phyloP scores from a whole-genome alignment of 164 flowering plant genomes.

The Macadamia integrifolia region DNA sequence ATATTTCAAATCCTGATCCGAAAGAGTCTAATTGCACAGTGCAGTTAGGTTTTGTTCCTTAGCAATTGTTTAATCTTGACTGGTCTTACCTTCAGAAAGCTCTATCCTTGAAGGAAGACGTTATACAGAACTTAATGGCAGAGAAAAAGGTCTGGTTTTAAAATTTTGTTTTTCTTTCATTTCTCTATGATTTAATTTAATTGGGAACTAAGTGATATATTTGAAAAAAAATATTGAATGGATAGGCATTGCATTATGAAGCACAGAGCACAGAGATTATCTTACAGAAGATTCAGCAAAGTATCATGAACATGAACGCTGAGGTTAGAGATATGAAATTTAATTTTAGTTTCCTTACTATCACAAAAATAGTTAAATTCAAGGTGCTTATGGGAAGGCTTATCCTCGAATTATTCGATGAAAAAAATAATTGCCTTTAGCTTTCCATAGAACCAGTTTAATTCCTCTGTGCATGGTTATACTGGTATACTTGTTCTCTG shows the following conservation, averaged over 20 bases:
- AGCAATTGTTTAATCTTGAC: slow-evolving; percentile 21
- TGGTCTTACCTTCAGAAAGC: slow-evolving; percentile 46
- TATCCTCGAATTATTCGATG: neutral
- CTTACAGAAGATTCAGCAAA: slow-evolving; percentile 39
- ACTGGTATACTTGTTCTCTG: too few relatives aligned
- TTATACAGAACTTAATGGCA: slow-evolving; percentile 37
- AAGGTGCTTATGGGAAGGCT: neutral
- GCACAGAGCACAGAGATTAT: slow-evolving; percentile 28
- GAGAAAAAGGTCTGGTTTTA: slow-evolving; percentile 51
- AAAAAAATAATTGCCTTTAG: too few relatives aligned
- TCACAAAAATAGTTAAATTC: neutral
- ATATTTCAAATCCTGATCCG: neutral
- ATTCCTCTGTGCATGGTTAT: neutral
- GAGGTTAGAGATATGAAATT: slow-evolving; percentile 27
- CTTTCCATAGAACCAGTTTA: neutral
- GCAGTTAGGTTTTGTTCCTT: neutral
- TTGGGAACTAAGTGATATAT: slow-evolving; percentile 5
- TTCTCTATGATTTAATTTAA: neutral
- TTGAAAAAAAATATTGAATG: slow-evolving; percentile 4
- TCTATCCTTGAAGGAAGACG: slow-evolving; percentile 40
- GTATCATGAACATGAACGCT: slow-evolving; percentile 30
- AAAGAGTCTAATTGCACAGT: neutral
- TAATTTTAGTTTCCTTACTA: neutral
- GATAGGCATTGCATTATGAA: slow-evolving; percentile 52
- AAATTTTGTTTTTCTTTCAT: neutral